A percentile compares a stretch with the other conserved stretches of the same genome.
These are phyloP conservation scores for Centella asiatica DNA, from an alignment of 129 eudicot genomes.

Conservation along the genomic window DNA sequence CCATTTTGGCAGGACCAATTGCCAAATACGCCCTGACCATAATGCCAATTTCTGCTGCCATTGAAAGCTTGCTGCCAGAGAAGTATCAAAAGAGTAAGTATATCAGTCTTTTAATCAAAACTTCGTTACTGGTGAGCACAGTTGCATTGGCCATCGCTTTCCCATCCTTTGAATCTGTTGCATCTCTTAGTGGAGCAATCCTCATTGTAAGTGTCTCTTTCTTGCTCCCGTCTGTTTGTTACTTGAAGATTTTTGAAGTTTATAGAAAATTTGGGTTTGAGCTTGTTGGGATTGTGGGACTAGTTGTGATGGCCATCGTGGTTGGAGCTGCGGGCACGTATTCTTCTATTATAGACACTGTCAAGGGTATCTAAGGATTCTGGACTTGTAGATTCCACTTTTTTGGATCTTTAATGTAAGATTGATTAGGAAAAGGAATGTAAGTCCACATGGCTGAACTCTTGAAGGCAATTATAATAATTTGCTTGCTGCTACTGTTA, in stretches of 20 bases:
- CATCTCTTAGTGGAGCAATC: constrained; percentile 33
- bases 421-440: no score
- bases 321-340: constrained; percentile 21
- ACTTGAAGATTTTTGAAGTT: no score
- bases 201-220: no score
- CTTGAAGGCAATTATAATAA: background rate
- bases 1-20: constrained; percentile 13
- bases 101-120: constrained; percentile 10
- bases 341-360: constrained; percentile 15
- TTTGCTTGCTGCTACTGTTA: background rate
- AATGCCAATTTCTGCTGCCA: constrained; percentile 19
- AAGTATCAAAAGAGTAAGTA: constrained; percentile 4
- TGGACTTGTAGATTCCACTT: no score
- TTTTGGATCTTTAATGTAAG: no score
- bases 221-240: no score
- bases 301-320: constrained; percentile 13
- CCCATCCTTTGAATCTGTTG: constrained; percentile 22
- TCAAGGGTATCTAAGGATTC: constrained; percentile 15
- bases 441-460: no score
- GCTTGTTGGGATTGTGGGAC: constrained; percentile 17
- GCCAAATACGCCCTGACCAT: constrained; percentile 25
- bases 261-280: constrained; percentile 20
- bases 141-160: constrained; percentile 14
- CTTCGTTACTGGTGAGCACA: constrained; percentile 16
- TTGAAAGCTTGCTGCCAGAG: constrained; percentile 17